Base-by-base conservation (phyloP, 306 rosid species). In the Cicer judaicum region DNA sequence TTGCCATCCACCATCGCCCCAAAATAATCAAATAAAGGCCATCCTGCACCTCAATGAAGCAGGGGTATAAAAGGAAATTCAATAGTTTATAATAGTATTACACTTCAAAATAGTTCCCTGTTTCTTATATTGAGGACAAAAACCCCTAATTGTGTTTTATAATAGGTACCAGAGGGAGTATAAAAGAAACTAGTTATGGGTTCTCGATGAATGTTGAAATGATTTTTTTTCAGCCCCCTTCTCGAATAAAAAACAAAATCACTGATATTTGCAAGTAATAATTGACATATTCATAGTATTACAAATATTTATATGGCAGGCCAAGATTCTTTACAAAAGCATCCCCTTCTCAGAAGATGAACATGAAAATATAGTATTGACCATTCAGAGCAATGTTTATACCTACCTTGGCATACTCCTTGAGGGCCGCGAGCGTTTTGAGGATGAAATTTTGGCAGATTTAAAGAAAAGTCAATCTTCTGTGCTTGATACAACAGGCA, bases 401-500 rank as follows among this genome's bases (percentile, higher is more conserved):
- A 85, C 97, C 46, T 95, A 95, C 85, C 89, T 95, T 78, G 99
- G 99, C 71, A 82, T 90, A 64, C 91, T 95, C 50, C 97, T 95
- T 50, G 99, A 95, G 86, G 99, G 98, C 4, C 98, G 99, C 10
- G 99, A 95, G 77, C 95, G 84, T 50, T 95, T 90, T 84, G 99
- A 95, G 84, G 99, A 95, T 68, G 98, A 95, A 83, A 68, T 66
- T 74, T 86, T 83, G 80, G 87, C 78, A 69, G 91, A 84, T 83
- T 78, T 50, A 61, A 81, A 76, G 81, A 72, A 76, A 70, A 80
- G 76, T 50, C 87, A 80, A 48, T 74, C 84, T 40, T 86, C 87
- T 43, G 78, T 36, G 47, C 79, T 41, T 71, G 95, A 85, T 49
- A 64, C 81, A 21, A 43, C 79, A 61, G 93, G 98, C 90, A 80